Evolutionary conservation across 192 early-diverging fungal species (phyloP).

Genomic region (Rhizoclosmatium sp.): DNA sequence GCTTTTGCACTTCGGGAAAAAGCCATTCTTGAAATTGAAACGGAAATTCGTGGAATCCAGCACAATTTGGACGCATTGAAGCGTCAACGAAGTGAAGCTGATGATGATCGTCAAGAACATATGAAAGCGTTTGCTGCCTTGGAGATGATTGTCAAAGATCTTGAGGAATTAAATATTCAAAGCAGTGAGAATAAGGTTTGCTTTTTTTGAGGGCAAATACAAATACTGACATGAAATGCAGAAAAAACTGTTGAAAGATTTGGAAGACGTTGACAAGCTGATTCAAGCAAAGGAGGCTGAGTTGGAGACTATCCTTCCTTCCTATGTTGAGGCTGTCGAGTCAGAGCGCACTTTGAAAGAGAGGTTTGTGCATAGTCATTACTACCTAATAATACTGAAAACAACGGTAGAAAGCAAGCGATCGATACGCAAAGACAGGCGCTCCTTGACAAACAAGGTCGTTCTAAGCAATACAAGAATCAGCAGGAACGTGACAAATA

Average conservation of each 20-base stretch:
- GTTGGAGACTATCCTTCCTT: slow-evolving; percentile 68
- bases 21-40: slow-evolving; percentile 47
- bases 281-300: slow-evolving; percentile 71
- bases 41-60: slow-evolving; percentile 61
- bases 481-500: slow-evolving; percentile 81
- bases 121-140: slow-evolving; percentile 81
- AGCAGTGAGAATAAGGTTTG: slow-evolving; percentile 29
- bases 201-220: background rate
- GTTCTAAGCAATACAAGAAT: slow-evolving; percentile 77
- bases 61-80: slow-evolving; percentile 71
- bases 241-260: slow-evolving; percentile 39
- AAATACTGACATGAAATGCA: background rate
- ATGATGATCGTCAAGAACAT: slow-evolving; percentile 76
- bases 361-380: no score
- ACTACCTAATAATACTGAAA: no score
- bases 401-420: slow-evolving; percentile 59
- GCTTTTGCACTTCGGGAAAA: slow-evolving; percentile 39
- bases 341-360: slow-evolving; percentile 69
- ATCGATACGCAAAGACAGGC: slow-evolving; percentile 75
- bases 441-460: slow-evolving; percentile 87
- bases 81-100: slow-evolving; percentile 74
- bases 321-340: slow-evolving; percentile 66
- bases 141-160: slow-evolving; percentile 81
- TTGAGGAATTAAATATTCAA: slow-evolving; percentile 65
- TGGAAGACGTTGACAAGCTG: slow-evolving; percentile 56